A percentile compares a stretch with the other conserved stretches of the same genome.
These are phyloP conservation scores for Saccharomyces pastorianus DNA, from an alignment of 1,139 yeast species.

Conservation along the genomic window DNA sequence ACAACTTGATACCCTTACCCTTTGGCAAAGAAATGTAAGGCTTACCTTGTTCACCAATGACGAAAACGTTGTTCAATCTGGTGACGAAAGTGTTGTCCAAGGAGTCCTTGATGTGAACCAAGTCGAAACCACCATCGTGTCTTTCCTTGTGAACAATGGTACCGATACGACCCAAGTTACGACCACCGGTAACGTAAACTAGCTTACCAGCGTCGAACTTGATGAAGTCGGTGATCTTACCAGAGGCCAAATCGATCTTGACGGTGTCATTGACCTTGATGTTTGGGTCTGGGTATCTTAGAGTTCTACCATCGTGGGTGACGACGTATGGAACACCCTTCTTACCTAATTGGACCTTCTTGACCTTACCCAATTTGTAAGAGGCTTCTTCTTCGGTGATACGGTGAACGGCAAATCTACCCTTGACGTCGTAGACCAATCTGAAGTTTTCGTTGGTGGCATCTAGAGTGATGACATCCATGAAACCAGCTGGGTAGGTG, in stretches of 20 bases:
- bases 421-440: constrained; percentile 95
- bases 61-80: constrained; percentile 93
- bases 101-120: constrained; percentile 96
- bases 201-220: constrained; percentile 93
- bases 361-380: constrained; percentile 96
- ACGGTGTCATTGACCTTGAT: constrained; percentile 96
- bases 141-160: constrained; percentile 96
- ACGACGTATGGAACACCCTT: constrained; percentile 96
- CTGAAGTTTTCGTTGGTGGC: constrained; percentile 99
- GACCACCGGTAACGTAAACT: constrained; percentile 98
- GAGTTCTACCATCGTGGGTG: constrained; percentile 98
- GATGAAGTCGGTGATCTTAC: constrained; percentile 86
- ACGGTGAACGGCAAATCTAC: constrained; percentile 99
- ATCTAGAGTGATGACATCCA: constrained; percentile 95
- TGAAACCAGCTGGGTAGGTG: constrained; percentile 98
- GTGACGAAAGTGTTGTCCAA: constrained; percentile 97
- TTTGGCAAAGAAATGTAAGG: constrained; percentile 97
- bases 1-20: constrained; percentile 99
- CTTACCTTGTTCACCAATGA: constrained; percentile 96
- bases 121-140: constrained; percentile 99
- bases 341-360: constrained; percentile 96
- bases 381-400: constrained; percentile 97
- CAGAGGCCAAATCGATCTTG: constrained; percentile 90
- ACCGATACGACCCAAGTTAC: constrained; percentile 99
- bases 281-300: constrained; percentile 98